Percentiles rank a stretch among this genome's conserved stretches.
phyloP scores from a whole-genome alignment of 148 eudicot genomes.

The Fallopia convolvulus region DNA sequence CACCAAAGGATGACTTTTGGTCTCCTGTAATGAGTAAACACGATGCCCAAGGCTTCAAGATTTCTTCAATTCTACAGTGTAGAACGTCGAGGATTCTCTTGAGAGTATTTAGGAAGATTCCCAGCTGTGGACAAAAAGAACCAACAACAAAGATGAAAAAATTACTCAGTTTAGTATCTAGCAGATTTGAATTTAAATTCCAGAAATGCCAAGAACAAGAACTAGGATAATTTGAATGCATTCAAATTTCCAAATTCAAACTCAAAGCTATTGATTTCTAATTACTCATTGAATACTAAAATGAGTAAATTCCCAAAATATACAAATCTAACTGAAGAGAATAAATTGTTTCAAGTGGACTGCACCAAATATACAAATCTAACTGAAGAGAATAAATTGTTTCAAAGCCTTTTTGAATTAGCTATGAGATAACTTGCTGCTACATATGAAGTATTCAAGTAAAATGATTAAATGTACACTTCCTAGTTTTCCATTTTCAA shows the following conservation, averaged over 20 bases:
- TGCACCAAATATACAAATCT: background rate
- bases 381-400: background rate
- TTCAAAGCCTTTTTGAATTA: too few species aligned
- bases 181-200: background rate
- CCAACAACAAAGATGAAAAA: background rate
- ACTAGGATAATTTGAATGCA: too few species aligned
- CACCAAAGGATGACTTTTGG: conserved; percentile 61
- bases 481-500: too few species aligned
- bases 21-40: conserved; percentile 53
- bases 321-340: background rate
- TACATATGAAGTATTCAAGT: background rate
- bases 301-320: background rate
- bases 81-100: conserved; percentile 79
- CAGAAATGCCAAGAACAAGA: background rate
- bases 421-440: background rate
- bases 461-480: background rate
- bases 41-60: conserved; percentile 69
- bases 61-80: conserved; percentile 68
- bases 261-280: too few species aligned
- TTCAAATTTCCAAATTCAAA: too few species aligned
- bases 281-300: too few species aligned
- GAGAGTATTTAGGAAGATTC: conserved; percentile 67
- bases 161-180: background rate
- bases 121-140: conserved; percentile 40
- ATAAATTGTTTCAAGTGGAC: background rate